Evolutionary conservation across 306 rosid genomes (phyloP), one percentile per base, ranked within the genome.

Genomic region (Neltuma alba): DNA sequence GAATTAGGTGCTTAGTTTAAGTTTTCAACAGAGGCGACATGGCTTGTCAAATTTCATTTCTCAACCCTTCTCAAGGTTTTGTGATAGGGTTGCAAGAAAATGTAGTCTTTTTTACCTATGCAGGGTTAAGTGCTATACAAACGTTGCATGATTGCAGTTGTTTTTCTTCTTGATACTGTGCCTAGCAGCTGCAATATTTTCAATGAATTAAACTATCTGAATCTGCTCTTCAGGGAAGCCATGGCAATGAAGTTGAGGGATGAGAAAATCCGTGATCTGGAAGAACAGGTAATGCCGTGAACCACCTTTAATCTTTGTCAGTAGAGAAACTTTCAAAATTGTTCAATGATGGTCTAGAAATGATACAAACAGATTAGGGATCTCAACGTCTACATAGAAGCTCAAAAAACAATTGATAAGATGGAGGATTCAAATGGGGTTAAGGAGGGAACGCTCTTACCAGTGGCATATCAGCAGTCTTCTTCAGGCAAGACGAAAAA

Each of bases 381-480:
- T 76, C 90, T 95, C 72, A 90, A 84, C 7, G 83, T 95, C 63
- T 93, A 87, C 77, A 74, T 93, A 37, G 83, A 89, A 81, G 98
- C 99, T 4, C 98, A 92, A 66, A 91, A 90, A 75, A 83, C 97
- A 42, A 89, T 95, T 61, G 84, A 67, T 25, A 92, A 79, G 76
- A 87, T 92, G 86, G 77, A 83, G 21, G 97, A 85, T 83, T 81
- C 94, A 15, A 86, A 91, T 80, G 92, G 87, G 81, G 88, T 95
- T 77, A 93, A 85, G 85, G 97, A 96, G 25, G 99, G 96, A 74
- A 93, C 90, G 34, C 47, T 93, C 31, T 77, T 93, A 75, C 96
- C 98, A 16, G 88, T 93, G 66, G 92, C 92, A 30, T 84, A 89
- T 42, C 90, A 85, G 76, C 91, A 89, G 77, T 82, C 94, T 70